Base-by-base conservation (phyloP, 2,329 filamentous ascomycete genomes). In the Stachybotrys elegans region DNA sequence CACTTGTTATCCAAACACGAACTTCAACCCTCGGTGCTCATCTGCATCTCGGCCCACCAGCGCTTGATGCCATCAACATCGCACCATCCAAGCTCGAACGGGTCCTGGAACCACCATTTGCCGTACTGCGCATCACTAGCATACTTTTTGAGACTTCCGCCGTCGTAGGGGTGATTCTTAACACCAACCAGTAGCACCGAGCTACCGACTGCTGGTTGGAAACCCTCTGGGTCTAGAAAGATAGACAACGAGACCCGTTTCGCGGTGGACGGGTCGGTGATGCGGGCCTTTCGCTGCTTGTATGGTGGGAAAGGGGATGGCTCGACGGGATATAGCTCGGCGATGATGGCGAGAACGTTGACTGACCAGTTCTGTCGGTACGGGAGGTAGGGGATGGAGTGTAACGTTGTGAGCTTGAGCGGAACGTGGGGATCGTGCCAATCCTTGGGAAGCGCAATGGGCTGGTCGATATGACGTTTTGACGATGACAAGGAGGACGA, bases 331-430 rank as follows among this genome's bases (percentile, higher is more conserved):
- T 71, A 73, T 4, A 79, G 58, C 2, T 68, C 67, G 0, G 63
- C 59, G 4, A 79, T 48, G n/a, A 80, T 65, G 43, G 67, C 74
- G 4, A 81, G 68, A 6, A 78, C 62, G 48, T 79, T 79, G 56
- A 74, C 69, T 37, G 71, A 72, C 76, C 75, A 81, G 54, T 80
- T 80, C 46, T 79, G 75, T 43, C 71, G 71, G 58, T 76, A 79
- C 2, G 75, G 76, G 1, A 80, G 66, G 47, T 70, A 62, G 0
- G 75, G 72, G 40, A 80, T 72, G 6, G 69, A 62, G 38, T 65
- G 65, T 12, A 80, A 63, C 4, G 66, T 64, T 0, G 75, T 79
- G 22, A 80, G 70, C 49, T 74, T 78, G 14, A 78, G 61, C 1
- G 75, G 72, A 1, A 58, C 61, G 21, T 64, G 63, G 0, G 58